These are phyloP conservation scores for Mallotus japonicus DNA, from an alignment of 441 rosid genomes.

Conservation along the genomic window DNA sequence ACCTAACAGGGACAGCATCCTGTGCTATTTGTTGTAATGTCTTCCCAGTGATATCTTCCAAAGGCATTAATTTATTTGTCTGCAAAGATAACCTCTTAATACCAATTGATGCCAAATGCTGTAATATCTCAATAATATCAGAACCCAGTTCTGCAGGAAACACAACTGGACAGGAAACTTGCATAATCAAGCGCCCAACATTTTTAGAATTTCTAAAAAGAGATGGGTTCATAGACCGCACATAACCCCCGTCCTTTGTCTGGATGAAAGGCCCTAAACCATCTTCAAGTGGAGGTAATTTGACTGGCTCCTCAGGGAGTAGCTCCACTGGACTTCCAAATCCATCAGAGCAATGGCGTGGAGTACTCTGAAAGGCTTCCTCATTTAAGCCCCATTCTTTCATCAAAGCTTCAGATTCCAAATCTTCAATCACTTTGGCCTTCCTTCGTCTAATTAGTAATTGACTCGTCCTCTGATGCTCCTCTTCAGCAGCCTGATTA, in stretches of 20 bases:
- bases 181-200: conserved; percentile 51
- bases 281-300: conserved; percentile 49
- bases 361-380: conserved; percentile 48
- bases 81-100: conserved; percentile 39
- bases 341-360: conserved; percentile 48
- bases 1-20: conserved; percentile 44
- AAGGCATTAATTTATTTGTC: conserved; percentile 52
- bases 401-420: conserved; percentile 74
- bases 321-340: conserved; percentile 87
- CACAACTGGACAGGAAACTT: conserved; percentile 56
- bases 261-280: conserved; percentile 43
- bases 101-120: conserved; percentile 56
- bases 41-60: conserved; percentile 65
- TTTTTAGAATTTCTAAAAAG: conserved; percentile 45
- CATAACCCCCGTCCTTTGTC: conserved; percentile 48
- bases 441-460: conserved; percentile 44
- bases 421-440: conserved; percentile 59
- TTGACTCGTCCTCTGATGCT: conserved; percentile 33
- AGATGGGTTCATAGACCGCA: conserved; percentile 55
- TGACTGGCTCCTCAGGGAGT: conserved; percentile 32
- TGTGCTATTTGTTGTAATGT: conserved; percentile 47
- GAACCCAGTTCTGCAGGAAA: conserved; percentile 57
- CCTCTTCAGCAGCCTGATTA: conserved; percentile 38
- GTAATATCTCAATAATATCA: conserved; percentile 51
- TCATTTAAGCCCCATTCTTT: conserved; percentile 65